phyloP scores from a whole-genome alignment of 2,329 filamentous ascomycete genomes.

The Ophiocordyceps robertsii region DNA sequence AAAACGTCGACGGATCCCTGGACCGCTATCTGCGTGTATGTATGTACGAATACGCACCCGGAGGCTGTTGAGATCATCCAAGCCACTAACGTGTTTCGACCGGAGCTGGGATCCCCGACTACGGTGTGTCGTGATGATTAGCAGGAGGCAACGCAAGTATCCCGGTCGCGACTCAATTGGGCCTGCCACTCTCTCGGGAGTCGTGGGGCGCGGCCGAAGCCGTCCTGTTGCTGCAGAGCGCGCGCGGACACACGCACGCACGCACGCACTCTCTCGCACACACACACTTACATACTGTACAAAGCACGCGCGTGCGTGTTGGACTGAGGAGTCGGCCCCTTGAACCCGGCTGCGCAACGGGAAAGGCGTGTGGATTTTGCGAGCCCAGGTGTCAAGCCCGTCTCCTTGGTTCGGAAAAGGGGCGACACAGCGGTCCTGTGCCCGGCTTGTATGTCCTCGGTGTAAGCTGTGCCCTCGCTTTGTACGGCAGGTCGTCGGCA shows the following conservation, averaged over 20 bases:
- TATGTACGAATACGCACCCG: not conserved
- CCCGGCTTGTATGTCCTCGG: not conserved
- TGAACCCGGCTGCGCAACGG: not conserved
- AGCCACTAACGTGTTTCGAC: constrained; percentile 28
- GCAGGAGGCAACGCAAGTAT: constrained; percentile 3
- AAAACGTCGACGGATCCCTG: constrained; percentile 19
- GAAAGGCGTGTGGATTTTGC: not conserved
- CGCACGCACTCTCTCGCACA: not conserved
- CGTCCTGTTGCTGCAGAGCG: not conserved
- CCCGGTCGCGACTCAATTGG: constrained; percentile 4
- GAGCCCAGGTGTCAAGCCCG: not conserved
- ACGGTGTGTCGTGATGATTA: constrained; percentile 8
- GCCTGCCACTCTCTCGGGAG: not conserved
- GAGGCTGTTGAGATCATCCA: constrained; percentile 23
- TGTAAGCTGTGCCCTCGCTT: not conserved
- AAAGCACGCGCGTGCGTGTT: not conserved
- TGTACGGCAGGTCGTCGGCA: constrained; percentile 1
- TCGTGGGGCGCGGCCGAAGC: not conserved
- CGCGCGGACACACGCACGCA: not conserved
- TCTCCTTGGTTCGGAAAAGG: not conserved
- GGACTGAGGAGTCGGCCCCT: not conserved
- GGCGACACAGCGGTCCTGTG: not conserved
- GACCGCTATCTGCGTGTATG: constrained; percentile 15
- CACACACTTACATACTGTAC: no score
- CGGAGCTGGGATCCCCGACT: constrained; percentile 19